These are phyloP conservation scores for Nemania sp. DNA, from an alignment of 2,329 filamentous ascomycete species.

Conservation along the genomic window DNA sequence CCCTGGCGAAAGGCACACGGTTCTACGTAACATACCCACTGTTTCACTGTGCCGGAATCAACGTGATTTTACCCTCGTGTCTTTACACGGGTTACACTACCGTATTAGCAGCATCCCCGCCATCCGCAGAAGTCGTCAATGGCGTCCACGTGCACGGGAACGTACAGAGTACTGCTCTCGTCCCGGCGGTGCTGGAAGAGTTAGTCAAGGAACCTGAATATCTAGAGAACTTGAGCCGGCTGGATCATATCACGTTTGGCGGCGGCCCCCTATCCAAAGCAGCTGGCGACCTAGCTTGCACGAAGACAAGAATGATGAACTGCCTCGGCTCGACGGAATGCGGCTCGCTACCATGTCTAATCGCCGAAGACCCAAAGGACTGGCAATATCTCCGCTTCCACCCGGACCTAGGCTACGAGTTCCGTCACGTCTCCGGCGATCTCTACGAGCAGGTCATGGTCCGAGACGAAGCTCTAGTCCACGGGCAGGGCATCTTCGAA, in stretches of 20 bases:
- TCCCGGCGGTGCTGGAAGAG: conserved; percentile 30
- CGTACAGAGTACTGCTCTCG: conserved; percentile 20
- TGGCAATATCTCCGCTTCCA: conserved; percentile 41
- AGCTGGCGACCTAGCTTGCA: conserved; percentile 37
- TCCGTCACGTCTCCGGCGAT: conserved; percentile 30
- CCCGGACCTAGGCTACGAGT: conserved; percentile 26
- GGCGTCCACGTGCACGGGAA: conserved; percentile 25
- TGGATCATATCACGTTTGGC: conserved; percentile 34
- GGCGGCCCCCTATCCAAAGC: conserved; percentile 37
- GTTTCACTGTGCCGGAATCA: conserved; percentile 28
- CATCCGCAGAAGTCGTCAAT: conserved; percentile 25
- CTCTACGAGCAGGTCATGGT: conserved; percentile 42
- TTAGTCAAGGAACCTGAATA: conserved; percentile 28
- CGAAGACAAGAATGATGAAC: conserved; percentile 34
- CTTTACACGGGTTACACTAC: conserved; percentile 32
- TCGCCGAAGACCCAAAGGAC: conserved; percentile 31
- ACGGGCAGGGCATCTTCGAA: conserved; percentile 33
- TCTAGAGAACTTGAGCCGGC: conserved; percentile 28
- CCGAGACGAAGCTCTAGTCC: conserved; percentile 30
- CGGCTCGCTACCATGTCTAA: conserved; percentile 25
- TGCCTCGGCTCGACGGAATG: conserved; percentile 41
- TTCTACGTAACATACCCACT: conserved; percentile 25
- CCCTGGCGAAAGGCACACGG: conserved; percentile 12
- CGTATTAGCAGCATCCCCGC: conserved; percentile 34
- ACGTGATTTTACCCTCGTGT: conserved; percentile 19